Percentiles rank a stretch among this genome's conserved stretches.
Evolutionary conservation across 805 yeast species (phyloP).

Genomic region (Candida nemodendra): DNA sequence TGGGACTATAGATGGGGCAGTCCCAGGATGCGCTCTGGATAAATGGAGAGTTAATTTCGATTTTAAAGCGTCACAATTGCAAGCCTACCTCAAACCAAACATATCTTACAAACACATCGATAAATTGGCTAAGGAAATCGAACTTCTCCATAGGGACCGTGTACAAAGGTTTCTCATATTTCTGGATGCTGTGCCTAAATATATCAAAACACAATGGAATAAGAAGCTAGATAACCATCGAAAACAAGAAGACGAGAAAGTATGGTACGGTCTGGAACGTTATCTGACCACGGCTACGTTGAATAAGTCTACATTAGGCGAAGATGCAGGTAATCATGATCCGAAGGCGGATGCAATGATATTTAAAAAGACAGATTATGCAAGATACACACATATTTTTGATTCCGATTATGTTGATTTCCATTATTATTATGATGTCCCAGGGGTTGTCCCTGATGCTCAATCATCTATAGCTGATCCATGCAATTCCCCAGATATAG

Average conservation of each 20-base stretch:
- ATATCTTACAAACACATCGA: constrained; percentile 49
- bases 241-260: constrained; percentile 24
- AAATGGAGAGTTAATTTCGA: constrained; percentile 47
- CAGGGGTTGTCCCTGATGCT: constrained; percentile 56
- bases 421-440: constrained; percentile 66
- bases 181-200: constrained; percentile 3
- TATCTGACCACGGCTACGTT: constrained; percentile 42
- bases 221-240: constrained; percentile 2
- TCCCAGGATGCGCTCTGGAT: constrained; percentile 51
- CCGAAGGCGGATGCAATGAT: constrained; percentile 26
- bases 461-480: constrained; percentile 30
- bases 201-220: constrained; percentile 3
- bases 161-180: constrained; percentile 3
- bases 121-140: constrained; percentile 11
- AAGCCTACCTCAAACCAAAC: constrained; percentile 66
- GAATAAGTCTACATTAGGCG: constrained; percentile 32
- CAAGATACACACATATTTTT: constrained; percentile 67
- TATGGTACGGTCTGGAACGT: constrained; percentile 79
- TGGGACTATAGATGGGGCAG: constrained; percentile 57
- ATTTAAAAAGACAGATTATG: constrained; percentile 67
- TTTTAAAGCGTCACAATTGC: constrained; percentile 49
- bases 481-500: constrained; percentile 51
- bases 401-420: constrained; percentile 58
- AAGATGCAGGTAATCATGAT: constrained; percentile 1
- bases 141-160: not conserved